Percentiles rank a stretch among this genome's conserved stretches.
phyloP scores from a whole-genome alignment of 1,284 basidiomycete species.

The Somion occarium region DNA sequence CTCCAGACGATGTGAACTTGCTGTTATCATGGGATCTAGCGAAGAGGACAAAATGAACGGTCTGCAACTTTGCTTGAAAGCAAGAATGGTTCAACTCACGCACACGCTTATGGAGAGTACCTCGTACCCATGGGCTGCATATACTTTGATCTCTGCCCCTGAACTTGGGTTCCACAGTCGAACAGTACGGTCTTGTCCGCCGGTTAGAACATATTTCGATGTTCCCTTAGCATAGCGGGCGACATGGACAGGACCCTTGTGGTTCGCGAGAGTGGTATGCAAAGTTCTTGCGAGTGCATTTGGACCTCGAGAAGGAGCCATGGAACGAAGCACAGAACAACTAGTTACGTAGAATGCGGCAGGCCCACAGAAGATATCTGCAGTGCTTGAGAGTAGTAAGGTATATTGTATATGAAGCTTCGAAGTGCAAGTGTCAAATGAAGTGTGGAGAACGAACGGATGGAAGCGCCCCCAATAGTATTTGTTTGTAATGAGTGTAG shows the following conservation, averaged over 20 bases:
- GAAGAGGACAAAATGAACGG: slow-evolving; percentile 3
- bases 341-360: too few species aligned
- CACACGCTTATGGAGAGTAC: slow-evolving; percentile 88
- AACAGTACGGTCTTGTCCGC: slow-evolving; percentile 87
- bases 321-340: slow-evolving; percentile 30
- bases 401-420: too few species aligned
- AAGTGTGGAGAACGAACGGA: too few species aligned
- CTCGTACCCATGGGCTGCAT: slow-evolving; percentile 90
- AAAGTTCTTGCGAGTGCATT: slow-evolving; percentile 53
- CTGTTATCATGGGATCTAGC: slow-evolving; percentile 91
- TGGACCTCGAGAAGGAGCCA: slow-evolving; percentile 65
- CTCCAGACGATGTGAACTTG: slow-evolving; percentile 90
- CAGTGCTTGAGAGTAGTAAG: too few species aligned
- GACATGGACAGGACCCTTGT: slow-evolving; percentile 82
- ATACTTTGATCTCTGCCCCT: slow-evolving; percentile 87
- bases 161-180: slow-evolving; percentile 86
- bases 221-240: slow-evolving; percentile 82
- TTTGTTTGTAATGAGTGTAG: too few species aligned
- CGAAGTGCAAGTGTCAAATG: too few species aligned
- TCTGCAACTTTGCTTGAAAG: background rate
- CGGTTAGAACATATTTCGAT: slow-evolving; percentile 86
- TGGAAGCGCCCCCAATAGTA: too few species aligned
- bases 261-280: slow-evolving; percentile 54
- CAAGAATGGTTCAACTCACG: slow-evolving; percentile 25
- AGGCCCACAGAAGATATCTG: too few species aligned